Evolutionary conservation across 1,284 basidiomycete genomes (phyloP), one percentile per base, ranked within the genome.

Genomic region (Ustilago nuda): DNA sequence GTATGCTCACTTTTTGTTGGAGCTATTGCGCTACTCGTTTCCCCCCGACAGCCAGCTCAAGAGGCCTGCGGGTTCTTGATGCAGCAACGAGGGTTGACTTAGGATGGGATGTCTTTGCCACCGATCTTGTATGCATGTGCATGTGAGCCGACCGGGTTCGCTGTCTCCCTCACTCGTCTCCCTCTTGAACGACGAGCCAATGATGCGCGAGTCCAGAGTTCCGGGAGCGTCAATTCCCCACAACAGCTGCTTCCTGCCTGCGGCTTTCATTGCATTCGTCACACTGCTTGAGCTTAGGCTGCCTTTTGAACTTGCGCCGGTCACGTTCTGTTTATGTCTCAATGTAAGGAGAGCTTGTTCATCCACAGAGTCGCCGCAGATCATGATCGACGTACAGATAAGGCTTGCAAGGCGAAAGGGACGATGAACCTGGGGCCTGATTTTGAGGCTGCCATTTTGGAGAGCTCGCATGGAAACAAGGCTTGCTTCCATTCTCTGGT

Each of bases 91-190:
- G 23, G 23, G 23, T 27, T 27, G 23, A 27, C 8, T 12, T 17
- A 41, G 39, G 3, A 41, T 6, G 15, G 13, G 39, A 41, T 46
- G 59, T 54, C 51, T 61, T 54, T 46, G 59, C 51, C 59, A 43
- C 46, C 17, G 59, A 46, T 30, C 39, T 19, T 53, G 59, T 51
- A 61, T 54, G 59, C 59, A 61, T 53, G 15, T 61, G 51, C 51
- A 54, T 61, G 39, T 53, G 46, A 58, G 56, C 56, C 33, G 11
- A 7, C 23, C 4, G 8, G 45, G 9, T 27, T 17, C 15, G 13
- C 39, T 41, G 7, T 13, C 13, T 41, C 39, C 13, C 39, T 41
- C 39, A 13, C 39, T 15, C 17, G 39, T 41, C 11, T 6, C 23
- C 23, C 23, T 27, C 23, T 27, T 27, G 23, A 13, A 17, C 13